Conservation (phyloP, 129 eudicot species). For the Calendula officinalis region DNA sequence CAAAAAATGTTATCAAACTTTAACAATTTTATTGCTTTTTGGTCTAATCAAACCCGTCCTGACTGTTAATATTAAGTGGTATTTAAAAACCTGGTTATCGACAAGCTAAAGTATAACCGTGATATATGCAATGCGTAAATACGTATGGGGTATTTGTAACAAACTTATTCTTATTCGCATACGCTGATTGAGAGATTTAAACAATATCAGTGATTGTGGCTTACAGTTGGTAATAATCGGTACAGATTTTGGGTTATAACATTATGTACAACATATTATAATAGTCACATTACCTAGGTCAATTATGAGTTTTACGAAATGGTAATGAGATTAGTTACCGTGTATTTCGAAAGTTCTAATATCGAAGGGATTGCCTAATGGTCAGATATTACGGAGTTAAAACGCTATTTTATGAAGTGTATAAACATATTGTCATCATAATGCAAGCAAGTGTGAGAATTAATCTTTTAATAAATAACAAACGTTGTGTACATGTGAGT, state of each 20-base stretch:
- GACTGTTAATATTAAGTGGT: neutral
- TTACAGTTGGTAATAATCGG: neutral
- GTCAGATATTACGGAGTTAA: neutral
- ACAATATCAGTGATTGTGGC: neutral
- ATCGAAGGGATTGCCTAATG: too few species aligned
- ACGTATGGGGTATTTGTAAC: neutral
- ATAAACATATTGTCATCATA: neutral
- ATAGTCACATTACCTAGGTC: too few species aligned
- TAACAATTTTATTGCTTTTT: neutral
- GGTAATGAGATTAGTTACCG: too few species aligned
- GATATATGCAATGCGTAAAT: too few species aligned
- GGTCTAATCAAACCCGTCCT: neutral
- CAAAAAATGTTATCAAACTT: neutral
- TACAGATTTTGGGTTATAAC: neutral
- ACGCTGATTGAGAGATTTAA: neutral
- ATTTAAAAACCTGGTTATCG: neutral
- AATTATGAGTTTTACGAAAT: too few species aligned
- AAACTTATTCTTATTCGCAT: neutral
- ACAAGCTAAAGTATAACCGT: too few species aligned
- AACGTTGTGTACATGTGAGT: constrained; percentile 24
- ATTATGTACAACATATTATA: too few species aligned
- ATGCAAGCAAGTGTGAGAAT: neutral
- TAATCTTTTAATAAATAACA: constrained; percentile 19
- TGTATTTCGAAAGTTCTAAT: too few species aligned
- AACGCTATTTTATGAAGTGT: neutral